Evolutionary conservation across 2,329 filamentous ascomycete genomes (phyloP), one percentile per base, ranked within the genome.

Genomic region (Fusarium euwallaceae): DNA sequence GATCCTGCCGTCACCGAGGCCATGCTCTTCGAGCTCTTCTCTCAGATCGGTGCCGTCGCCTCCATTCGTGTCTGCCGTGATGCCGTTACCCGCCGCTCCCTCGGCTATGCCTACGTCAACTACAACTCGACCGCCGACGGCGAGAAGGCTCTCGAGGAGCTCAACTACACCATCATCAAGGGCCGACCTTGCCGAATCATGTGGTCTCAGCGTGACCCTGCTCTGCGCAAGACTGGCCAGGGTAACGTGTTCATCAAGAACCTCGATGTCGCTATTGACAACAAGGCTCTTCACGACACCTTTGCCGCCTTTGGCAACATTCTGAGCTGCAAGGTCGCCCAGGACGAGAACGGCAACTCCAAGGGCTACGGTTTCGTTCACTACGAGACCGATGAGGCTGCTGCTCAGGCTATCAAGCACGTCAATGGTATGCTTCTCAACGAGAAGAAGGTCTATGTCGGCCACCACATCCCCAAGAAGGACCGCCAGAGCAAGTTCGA

Each of bases 171-270:
- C 75, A 89, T 98, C 81, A 98, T 99, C 89, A 98, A 98, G 91
- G 95, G 95, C 81, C 95, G 94, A 83, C 96, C 97, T 71, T 99
- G 97, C 93, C 96, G 97, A 83, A 99, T 99, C 88, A 99, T 99
- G 97, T 99, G 97, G 97, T 99, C 97, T 77, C 97, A 99, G 91
- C 97, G 97, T 85, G 97, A 99, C 86, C 97, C 97, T 78, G 96
- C 96, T 84, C 92, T 99, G 81, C 97, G 97, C 89, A 99, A 99
- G 93, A 99, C 95, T 79, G 97, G 97, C 78, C 95, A 98, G 88
- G 97, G 97, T 85, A 99, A 99, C 83, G 96, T 99, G 81, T 99
- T 99, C 91, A 99, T 99, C 92, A 99, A 99, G 93, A 99, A 99
- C 89, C 90, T 99, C 78, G 97, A 99, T 85, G 93, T 93, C 78